phyloP scores from a whole-genome alignment of 768 basidiomycete genomes.

The Dioszegia aurantiaca region DNA sequence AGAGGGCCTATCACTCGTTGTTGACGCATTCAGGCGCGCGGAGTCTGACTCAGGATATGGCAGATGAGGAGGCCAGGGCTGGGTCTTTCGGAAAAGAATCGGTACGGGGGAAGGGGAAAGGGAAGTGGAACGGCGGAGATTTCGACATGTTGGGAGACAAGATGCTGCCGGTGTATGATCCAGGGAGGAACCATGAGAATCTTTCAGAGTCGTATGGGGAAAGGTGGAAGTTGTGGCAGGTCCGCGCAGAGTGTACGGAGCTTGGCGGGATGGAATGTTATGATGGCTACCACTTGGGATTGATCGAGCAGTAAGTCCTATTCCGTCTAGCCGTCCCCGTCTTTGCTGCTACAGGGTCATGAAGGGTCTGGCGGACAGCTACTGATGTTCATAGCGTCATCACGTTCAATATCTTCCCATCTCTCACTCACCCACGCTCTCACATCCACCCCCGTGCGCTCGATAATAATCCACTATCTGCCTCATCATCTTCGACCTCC shows the following conservation, averaged over 20 bases:
- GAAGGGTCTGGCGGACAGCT: neutral
- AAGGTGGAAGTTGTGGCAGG: conserved; percentile 43
- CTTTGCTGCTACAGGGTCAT: too few species aligned
- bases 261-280: conserved; percentile 46
- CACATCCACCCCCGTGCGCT: neutral
- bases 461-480: conserved; percentile 1
- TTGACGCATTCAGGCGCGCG: too few species aligned
- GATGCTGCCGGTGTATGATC: too few species aligned
- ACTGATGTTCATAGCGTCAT: conserved; percentile 17
- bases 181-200: too few species aligned
- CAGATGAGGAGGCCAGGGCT: too few species aligned
- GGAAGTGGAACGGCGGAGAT: too few species aligned
- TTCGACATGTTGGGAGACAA: too few species aligned
- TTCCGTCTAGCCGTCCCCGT: too few species aligned
- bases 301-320: conserved; percentile 42
- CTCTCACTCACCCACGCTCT: conserved; percentile 7
- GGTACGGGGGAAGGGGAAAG: too few species aligned
- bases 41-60: too few species aligned
- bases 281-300: conserved; percentile 37
- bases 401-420: conserved; percentile 26
- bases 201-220: conserved; percentile 11
- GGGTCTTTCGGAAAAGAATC: too few species aligned
- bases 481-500: conserved; percentile 5
- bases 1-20: neutral
- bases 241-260: conserved; percentile 36